Percentiles rank a stretch among this genome's conserved stretches.
Conservation (phyloP, 208 protist species). For the Leishmania aethiopica region DNA sequence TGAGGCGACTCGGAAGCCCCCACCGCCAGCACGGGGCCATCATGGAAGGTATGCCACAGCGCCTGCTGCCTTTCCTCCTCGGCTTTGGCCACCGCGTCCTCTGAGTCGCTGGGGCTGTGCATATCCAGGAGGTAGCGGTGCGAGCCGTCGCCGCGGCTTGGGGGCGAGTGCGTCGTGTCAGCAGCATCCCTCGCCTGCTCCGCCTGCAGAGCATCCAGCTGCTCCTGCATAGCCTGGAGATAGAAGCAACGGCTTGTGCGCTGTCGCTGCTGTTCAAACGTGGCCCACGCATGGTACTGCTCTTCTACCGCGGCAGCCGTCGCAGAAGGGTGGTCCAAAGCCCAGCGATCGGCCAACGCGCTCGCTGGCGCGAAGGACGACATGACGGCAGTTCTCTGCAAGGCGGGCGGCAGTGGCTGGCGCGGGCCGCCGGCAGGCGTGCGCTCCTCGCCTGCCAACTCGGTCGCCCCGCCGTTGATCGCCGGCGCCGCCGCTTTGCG, state of each 20-base stretch:
- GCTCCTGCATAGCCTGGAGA: slow-evolving; percentile 31
- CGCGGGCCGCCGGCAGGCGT: background rate
- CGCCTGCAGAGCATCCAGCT: slow-evolving; percentile 31
- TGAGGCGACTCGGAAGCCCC: background rate
- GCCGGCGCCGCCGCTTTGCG: background rate
- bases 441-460: slow-evolving; percentile 1
- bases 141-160: background rate
- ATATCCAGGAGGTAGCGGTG: background rate
- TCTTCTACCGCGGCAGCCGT: slow-evolving; percentile 34
- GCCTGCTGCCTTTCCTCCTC: slow-evolving; percentile 30
- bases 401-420: background rate
- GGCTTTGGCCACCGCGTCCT: background rate
- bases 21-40: background rate
- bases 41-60: slow-evolving; percentile 42
- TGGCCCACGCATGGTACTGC: slow-evolving; percentile 37
- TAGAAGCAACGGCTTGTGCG: slow-evolving; percentile 18
- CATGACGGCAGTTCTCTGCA: background rate
- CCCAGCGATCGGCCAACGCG: slow-evolving; percentile 40
- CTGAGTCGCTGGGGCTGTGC: background rate
- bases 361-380: background rate
- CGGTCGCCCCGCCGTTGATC: background rate
- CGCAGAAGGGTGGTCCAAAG: slow-evolving; percentile 32
- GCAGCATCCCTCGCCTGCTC: slow-evolving; percentile 1
- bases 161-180: background rate
- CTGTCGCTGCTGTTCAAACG: slow-evolving; percentile 32